Base-by-base conservation (phyloP, 108 stramenopile species). In the Schizochytrium sp. region DNA sequence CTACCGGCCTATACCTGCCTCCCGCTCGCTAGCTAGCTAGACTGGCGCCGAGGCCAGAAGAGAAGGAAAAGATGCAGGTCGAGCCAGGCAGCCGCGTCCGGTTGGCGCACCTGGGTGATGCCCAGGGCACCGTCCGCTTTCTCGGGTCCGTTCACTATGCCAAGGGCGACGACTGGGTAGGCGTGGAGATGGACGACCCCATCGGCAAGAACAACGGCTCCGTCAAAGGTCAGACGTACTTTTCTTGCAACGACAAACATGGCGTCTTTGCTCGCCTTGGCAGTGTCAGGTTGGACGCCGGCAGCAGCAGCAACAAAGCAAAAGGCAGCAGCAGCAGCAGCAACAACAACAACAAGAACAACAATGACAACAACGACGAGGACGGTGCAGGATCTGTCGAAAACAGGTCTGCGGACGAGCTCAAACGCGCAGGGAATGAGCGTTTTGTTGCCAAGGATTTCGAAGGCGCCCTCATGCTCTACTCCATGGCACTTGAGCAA, bases 161-260 rank as follows among this genome's bases (percentile, higher is more conserved):
- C 34, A 58, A 87, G 58, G 93, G 93, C 44, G 63, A 69, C 63
- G 90, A 89, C 55, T 93, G 91, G 91, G 60, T 93, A 19, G 93
- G 93, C 58, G 87, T 93, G 55, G 91, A 88, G 51, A 71, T 92
- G 59, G 91, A 90, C 57, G 87, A 88, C 45, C 88, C 90, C 5
- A 58, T 44, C 25, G 93, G 93, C 48, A 92, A 92, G 89, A 91
- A 93, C 72, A 63, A 91, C 76, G 93, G 93, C 43, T 58, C 57
- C n/a, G 87, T 92, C 58, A 90, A 91, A 55, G 91, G 91, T 4
- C 43, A 51, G 29, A 5, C 5, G n/a, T 93, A 93, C 69, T 93
- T 93, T 87, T 12, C 28, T 3, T 93, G 93, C 90, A 34, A 28
- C 5, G 57, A 10, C 4, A 69, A 87, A 58, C 90, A 89, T 60